Base-by-base conservation (phyloP, 2,329 filamentous ascomycete genomes). In the Huntiella decipiens region DNA sequence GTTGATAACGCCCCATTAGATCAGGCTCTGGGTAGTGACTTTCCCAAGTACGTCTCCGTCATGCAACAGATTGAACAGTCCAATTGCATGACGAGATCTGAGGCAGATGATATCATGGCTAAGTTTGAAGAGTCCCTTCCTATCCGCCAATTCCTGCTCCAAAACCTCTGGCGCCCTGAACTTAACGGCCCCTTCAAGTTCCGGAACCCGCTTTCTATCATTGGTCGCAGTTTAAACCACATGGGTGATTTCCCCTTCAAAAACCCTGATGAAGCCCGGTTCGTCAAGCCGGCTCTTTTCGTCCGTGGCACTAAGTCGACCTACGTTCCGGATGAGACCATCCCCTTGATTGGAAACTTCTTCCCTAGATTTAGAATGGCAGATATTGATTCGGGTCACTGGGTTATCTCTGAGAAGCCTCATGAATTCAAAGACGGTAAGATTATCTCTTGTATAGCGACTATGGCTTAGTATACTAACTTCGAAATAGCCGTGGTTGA, bases 1-100 rank as follows among this genome's bases (percentile, higher is more conserved):
- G 86, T 96, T 10, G 88, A 96, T 64, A 96, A 96, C 58, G 85
- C 87, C 3, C 88, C 88, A 2, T 70, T 93, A 6, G 85, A 92
- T 58, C 82, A 81, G 11, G 71, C 73, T 0, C 68, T 96, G 3
- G 71, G 74, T 51, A 74, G 71, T 51, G 74, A 80, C 56, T 96
- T 96, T 58, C 73, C 68, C 3, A 75, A 74, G 51, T 96, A 95
- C 61, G 70, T 93, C 16, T 73, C 75, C 45, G 88, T 77, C 49
- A 94, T 98, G 87, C 76, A 76, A 55, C 71, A 75, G 52, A 79
- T 98, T 46, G 82, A 93, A 50, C 68, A 71, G 1, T 73, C 75
- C 0, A 64, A 68, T 7, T 68, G 86, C 13, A 77, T 70, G 11
- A 79, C 72, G 52, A 79, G 83, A 54, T 71, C 72, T 12, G 82